Evolutionary conservation across 129 eudicot species (phyloP), one percentile per base, ranked within the genome.

Genomic region (Chrysanthemum seticuspe): DNA sequence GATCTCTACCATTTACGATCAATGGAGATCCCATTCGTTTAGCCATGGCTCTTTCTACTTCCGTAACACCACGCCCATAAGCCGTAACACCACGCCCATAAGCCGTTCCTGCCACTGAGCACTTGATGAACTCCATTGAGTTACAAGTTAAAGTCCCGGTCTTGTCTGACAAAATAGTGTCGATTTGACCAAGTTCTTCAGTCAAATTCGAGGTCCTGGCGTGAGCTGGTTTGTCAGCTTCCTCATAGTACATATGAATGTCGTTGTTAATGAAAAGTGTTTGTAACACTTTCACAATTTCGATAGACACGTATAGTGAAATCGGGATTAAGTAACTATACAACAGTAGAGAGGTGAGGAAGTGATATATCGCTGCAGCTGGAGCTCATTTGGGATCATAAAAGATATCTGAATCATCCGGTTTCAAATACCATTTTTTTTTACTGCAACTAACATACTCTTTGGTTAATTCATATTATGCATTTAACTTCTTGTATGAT

Each of bases 81-180:
- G n/a, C 96, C 1, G 98, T 90, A 25, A 94, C 62, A 14, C 95
- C 95, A 58, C 84, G 85, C 51, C 95, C 96, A 29, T 89, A 87
- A 31, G 92, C 95, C 0, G 84, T 85, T 11, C 96, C 98, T 4
- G 89, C 96, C 40, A 87, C 75, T 1, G 95, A 89, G 69, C 91
- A 94, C 79, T 94, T 94, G 62, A 94, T 78, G 70, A 94, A 94
- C 87, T 94, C 98, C 98, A 94, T 94, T 0, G 97, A 88, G 68
- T 94, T 94, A 77, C 96, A 88, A 13, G 98, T 94, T 77, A 94
- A 80, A 1, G 98, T 94, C 8, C 98, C 98, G 2, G 98, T 94
- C 71, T 94, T 94, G 74, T 94, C 98, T 10, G 98, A 94, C 56
- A 94, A 89, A 31, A 94, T 86, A 6, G 98, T 94, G 79, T 90